Evolutionary conservation across 805 yeast species (phyloP), one percentile per base, ranked within the genome.

Genomic region (Lachancea nothofagi): DNA sequence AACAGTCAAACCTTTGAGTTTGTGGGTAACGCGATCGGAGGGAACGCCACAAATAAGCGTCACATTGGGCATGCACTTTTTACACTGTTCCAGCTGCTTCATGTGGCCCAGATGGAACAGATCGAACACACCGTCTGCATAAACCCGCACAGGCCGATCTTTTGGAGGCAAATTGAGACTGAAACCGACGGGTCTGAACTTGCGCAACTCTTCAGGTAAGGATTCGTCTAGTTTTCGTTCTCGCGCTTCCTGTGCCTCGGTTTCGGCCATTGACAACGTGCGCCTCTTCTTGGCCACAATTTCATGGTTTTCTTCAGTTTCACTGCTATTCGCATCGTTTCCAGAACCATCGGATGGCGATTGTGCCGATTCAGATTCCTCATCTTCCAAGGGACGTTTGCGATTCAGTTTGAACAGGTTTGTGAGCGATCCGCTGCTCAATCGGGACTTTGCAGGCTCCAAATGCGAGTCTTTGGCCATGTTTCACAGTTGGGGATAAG

Each of bases 41-140:
- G 97, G 97, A 15, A 90, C 74, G 33, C 98, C 98, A 53, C 90
- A 86, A 20, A 93, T 88, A 54, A 93, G 71, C 41, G 77, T 73
- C 23, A 84, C 95, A 52, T 86, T 86, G 9, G 85, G 83, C 46
- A 93, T 78, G 12, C 95, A 77, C 61, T 90, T 89, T 55, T 93
- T 90, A 52, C 97, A 90, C 65, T 93, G 98, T 59, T 93, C 97
- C 52, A 93, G 71, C 62, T 93, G 98, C 57, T 88, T 79, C 98
- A 93, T 93, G 60, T 93, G 98, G 18, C 98, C 98, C 55, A 93
- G 62, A 64, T 93, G 98, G 67, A 93, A 93, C 46, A 93, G 67
- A 64, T 93, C 98, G 68, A 93, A 93, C 14, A 93, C 96, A 38
- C 98, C 98, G 64, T 93, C 98, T 5, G 98, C 98, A 60, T 93